Base-by-base conservation (phyloP, 2,329 filamentous ascomycete genomes). In the Thelonectria rubi region DNA sequence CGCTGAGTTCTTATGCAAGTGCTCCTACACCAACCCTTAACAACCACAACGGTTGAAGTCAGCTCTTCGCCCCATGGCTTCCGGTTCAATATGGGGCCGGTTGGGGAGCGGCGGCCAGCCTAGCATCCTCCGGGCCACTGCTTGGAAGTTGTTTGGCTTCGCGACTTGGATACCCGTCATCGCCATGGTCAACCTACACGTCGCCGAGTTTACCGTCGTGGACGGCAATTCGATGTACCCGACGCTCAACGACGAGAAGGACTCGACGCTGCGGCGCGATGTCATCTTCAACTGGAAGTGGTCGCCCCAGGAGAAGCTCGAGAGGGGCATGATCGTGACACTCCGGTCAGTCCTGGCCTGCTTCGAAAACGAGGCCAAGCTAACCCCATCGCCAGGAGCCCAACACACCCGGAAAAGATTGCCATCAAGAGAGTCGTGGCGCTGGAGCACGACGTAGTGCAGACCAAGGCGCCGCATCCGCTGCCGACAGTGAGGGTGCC, bases 401-500 rank as follows among this genome's bases (percentile, higher is more conserved):
- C 94, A 1, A 78, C 83, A 14, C 84, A 90, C 62, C 91, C 93
- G 0, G 87, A 92, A 30, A 81, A 85, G 20, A 80, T 89, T 43
- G 87, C 87, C 0, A 86, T 97, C 34, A 99, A 99, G 80, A 84
- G 95, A 42, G 85, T 99, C 11, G 83, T 97, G 24, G 95, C 86
- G 0, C 72, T 97, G 4, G 89, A 90, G 54, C 93, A 94, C 10
- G 94, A 98, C 73, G 81, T 86, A 1, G 87, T 98, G 30, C 82
- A 80, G 57, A 91, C 91, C 42, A 83, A 86, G 59, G 76, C 81
- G 55, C 88, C 88, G 17, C 90, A 88, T 73, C 83, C 86, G 9
- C 75, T 82, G 15, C 69, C 79, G 1, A 82, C 77, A 9, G 80
- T 91, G 47, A 83, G 84, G 64, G 86, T 99, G 20, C 94, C 94